phyloP scores from a whole-genome alignment of 306 rosid species.

The Cucumis melo region DNA sequence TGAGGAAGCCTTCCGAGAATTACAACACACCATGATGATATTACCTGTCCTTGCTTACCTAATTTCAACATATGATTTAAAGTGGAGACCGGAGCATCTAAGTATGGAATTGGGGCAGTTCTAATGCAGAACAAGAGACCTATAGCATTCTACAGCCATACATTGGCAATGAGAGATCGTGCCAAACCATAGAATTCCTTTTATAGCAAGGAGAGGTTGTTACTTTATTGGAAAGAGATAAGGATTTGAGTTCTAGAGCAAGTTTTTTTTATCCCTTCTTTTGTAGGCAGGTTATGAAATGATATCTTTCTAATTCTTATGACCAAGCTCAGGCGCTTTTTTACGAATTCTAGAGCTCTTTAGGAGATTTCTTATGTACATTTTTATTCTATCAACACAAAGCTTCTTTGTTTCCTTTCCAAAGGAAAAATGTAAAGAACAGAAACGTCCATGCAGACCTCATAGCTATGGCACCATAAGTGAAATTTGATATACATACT shows the following conservation, averaged over 20 bases:
- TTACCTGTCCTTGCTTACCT: too few relatives aligned
- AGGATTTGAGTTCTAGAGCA: neutral
- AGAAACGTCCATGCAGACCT: neutral
- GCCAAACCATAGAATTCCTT: neutral
- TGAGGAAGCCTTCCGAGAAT: too few relatives aligned
- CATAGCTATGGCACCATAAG: neutral
- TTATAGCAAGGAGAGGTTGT: neutral
- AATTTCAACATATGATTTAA: too few relatives aligned
- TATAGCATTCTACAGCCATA: too few relatives aligned
- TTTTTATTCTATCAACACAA: neutral
- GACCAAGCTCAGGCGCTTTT: neutral
- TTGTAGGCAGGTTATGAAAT: neutral
- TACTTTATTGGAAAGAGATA: neutral
- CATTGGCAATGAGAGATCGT: too few relatives aligned
- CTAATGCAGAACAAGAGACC: too few relatives aligned
- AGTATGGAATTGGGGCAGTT: too few relatives aligned
- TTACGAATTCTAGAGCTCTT: neutral
- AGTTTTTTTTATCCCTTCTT: neutral
- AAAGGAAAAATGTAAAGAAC: neutral
- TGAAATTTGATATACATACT: constrained; percentile 2
- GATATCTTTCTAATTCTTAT: neutral
- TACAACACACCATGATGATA: too few relatives aligned
- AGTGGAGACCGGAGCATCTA: too few relatives aligned
- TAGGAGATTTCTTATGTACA: neutral
- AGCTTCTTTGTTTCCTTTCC: neutral